Percentiles rank a stretch among this genome's conserved stretches.
Conservation (phyloP, 1,284 basidiomycete genomes). For the Apiotrichum gamsii region DNA sequence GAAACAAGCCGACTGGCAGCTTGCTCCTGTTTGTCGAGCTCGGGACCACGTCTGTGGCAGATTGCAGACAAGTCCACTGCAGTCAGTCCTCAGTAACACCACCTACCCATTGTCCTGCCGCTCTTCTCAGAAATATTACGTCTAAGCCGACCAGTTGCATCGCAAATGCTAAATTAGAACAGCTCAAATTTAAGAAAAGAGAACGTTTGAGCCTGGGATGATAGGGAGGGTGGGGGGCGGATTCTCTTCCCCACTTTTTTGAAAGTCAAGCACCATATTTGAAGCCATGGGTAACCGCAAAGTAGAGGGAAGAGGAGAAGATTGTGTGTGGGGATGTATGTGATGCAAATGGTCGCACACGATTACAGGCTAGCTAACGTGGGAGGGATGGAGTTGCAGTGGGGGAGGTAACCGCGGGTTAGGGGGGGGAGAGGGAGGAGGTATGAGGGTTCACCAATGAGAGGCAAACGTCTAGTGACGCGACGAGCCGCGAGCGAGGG, state of each 20-base stretch:
- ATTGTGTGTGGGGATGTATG: slow-evolving; percentile 5
- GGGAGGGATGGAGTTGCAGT: slow-evolving; percentile 4
- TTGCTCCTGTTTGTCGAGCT: too few relatives aligned
- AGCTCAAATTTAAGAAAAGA: slow-evolving; percentile 14
- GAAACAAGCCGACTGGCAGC: too few relatives aligned
- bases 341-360: slow-evolving; percentile 21
- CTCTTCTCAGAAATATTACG: too few relatives aligned
- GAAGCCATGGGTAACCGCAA: background rate
- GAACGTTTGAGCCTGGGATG: slow-evolving; percentile 12
- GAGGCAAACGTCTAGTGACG: slow-evolving; percentile 18
- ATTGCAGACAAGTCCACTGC: too few relatives aligned
- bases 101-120: too few relatives aligned
- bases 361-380: slow-evolving; percentile 20
- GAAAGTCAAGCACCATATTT: too few relatives aligned
- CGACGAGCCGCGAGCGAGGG: slow-evolving; percentile 37
- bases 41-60: too few relatives aligned
- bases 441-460: too few relatives aligned
- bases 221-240: slow-evolving; percentile 7
- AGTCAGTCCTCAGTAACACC: too few relatives aligned
- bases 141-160: slow-evolving; percentile 24
- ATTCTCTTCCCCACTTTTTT: background rate
- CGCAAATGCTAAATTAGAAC: slow-evolving; percentile 20
- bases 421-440: background rate
- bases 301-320: slow-evolving; percentile 4
- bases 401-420: background rate